These are phyloP conservation scores for Yarrowia sp. DNA, from an alignment of 805 yeast genomes.

Conservation along the genomic window DNA sequence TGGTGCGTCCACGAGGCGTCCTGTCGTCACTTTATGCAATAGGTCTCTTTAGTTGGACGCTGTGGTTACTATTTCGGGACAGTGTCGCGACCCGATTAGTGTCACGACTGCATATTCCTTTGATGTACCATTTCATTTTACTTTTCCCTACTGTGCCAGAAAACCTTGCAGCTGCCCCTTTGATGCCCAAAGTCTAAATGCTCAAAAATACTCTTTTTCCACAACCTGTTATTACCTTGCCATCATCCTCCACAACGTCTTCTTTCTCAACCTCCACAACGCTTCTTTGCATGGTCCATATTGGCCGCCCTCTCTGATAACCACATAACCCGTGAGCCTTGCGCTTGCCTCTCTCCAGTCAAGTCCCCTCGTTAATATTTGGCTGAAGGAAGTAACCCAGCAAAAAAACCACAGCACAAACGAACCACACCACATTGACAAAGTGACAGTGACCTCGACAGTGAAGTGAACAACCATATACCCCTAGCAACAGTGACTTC, in stretches of 20 bases:
- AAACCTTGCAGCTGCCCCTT: slow-evolving; percentile 38
- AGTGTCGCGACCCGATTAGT: slow-evolving; percentile 38
- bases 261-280: slow-evolving; percentile 6
- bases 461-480: too few relatives aligned
- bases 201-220: slow-evolving; percentile 28
- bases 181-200: slow-evolving; percentile 30
- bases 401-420: background rate
- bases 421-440: too few relatives aligned
- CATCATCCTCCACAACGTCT: slow-evolving; percentile 16
- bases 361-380: slow-evolving; percentile 39
- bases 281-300: slow-evolving; percentile 33
- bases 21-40: slow-evolving; percentile 33
- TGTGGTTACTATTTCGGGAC: slow-evolving; percentile 37
- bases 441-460: too few relatives aligned
- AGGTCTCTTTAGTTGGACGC: slow-evolving; percentile 15
- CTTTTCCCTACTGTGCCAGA: slow-evolving; percentile 14
- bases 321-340: slow-evolving; percentile 19
- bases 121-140: slow-evolving; percentile 35
- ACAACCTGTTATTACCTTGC: slow-evolving; percentile 25
- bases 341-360: slow-evolving; percentile 33
- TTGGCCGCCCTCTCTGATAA: slow-evolving; percentile 33
- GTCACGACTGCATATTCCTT: slow-evolving; percentile 25
- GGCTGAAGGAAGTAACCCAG: slow-evolving; percentile 31
- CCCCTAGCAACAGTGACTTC: too few relatives aligned
- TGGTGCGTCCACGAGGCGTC: slow-evolving; percentile 7